A percentile compares a stretch with the other conserved stretches of the same genome.
phyloP scores from a whole-genome alignment of 305 asterid species.

The Lippia alba region DNA sequence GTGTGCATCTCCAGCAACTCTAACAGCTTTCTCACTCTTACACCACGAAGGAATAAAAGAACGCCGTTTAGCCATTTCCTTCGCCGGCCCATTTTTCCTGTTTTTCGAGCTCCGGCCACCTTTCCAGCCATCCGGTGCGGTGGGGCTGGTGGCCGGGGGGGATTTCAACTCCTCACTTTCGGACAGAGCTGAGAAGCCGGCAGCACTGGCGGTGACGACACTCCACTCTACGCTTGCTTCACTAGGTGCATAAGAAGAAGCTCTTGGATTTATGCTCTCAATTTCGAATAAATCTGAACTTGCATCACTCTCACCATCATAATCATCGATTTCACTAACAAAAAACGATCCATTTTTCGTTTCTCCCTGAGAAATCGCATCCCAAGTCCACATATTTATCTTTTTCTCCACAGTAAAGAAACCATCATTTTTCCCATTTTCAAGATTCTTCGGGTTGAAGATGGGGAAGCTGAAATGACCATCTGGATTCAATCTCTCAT shows the following conservation, averaged over 20 bases:
- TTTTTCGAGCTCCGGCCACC: conserved; percentile 21
- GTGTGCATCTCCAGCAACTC: conserved; percentile 48
- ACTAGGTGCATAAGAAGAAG: conserved; percentile 59
- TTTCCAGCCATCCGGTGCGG: neutral
- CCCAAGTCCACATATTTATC: conserved; percentile 45
- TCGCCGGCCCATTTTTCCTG: conserved; percentile 16
- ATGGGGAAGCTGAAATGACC: conserved; percentile 41
- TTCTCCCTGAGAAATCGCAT: conserved; percentile 41
- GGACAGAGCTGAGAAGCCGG: conserved; percentile 42
- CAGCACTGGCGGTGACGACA: conserved; percentile 60
- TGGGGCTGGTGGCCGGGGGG: conserved; percentile 33
- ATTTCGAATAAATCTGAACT: conserved; percentile 58
- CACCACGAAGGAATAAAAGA: conserved; percentile 46
- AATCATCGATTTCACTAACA: neutral
- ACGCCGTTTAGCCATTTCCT: conserved; percentile 34
- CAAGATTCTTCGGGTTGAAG: conserved; percentile 33
- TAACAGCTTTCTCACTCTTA: conserved; percentile 50
- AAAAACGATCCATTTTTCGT: neutral
- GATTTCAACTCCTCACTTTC: neutral
- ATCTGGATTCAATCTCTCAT: conserved; percentile 30
- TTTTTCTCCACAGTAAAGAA: conserved; percentile 36
- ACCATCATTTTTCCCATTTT: conserved; percentile 33
- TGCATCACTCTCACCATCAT: conserved; percentile 51
- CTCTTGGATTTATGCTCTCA: conserved; percentile 44
- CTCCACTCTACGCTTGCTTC: conserved; percentile 79